phyloP scores from a whole-genome alignment of 73 alveolate genomes.

The Paramecium tetraurelia region DNA sequence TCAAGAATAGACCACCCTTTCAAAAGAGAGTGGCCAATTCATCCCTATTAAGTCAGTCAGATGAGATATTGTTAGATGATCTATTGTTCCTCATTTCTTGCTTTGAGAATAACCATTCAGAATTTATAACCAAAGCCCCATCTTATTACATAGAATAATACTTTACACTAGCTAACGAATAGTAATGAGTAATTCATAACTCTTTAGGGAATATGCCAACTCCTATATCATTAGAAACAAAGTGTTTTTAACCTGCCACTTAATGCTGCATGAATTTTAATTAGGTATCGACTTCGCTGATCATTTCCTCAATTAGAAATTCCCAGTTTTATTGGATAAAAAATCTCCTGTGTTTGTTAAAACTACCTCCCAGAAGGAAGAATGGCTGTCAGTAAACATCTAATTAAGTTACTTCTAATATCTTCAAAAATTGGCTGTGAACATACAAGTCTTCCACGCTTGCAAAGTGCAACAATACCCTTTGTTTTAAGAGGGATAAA shows the following conservation, averaged over 20 bases:
- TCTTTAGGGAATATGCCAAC: background rate
- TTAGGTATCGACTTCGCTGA: constrained; percentile 47
- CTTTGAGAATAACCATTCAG: constrained; percentile 47
- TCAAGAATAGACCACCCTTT: constrained; percentile 47
- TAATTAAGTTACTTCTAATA: constrained; percentile 24
- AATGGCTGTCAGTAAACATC: constrained; percentile 13
- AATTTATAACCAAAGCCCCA: constrained; percentile 39
- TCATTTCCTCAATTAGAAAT: background rate
- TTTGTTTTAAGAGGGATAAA: constrained; percentile 33
- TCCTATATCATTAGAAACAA: background rate
- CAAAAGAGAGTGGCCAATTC: constrained; percentile 26
- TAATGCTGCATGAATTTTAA: constrained; percentile 46
- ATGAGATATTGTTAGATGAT: constrained; percentile 36
- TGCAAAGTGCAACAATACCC: constrained; percentile 48
- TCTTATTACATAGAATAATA: constrained; percentile 35
- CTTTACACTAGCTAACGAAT: background rate
- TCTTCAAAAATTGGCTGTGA: constrained; percentile 23
- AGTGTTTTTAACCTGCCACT: constrained; percentile 14
- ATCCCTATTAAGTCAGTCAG: background rate
- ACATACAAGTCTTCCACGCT: constrained; percentile 20
- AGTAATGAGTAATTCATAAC: background rate
- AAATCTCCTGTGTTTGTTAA: background rate
- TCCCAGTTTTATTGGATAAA: background rate
- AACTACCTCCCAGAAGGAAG: background rate
- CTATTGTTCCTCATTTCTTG: constrained; percentile 17